Conservation (phyloP, 768 basidiomycete genomes). For the Serendipita sp. region DNA sequence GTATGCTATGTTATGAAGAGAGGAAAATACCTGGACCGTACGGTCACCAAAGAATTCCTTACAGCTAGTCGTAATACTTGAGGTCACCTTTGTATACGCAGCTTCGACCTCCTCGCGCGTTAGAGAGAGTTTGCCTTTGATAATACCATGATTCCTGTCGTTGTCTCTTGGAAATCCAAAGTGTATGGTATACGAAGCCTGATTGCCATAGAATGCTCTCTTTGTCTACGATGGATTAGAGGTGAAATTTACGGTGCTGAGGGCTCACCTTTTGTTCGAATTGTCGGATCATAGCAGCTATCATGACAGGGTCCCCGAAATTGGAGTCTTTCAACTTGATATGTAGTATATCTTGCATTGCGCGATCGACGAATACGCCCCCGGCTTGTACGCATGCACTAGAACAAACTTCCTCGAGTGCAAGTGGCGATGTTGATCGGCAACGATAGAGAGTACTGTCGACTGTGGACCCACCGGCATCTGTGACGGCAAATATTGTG, state of each 20-base stretch:
- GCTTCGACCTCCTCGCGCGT: not conserved
- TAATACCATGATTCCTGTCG: not conserved
- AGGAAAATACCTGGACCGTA: not conserved
- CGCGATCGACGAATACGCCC: not conserved
- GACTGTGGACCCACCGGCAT: slow-evolving; percentile 3
- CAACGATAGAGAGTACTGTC: slow-evolving; percentile 7
- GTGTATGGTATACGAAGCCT: not conserved
- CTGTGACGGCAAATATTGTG: not conserved
- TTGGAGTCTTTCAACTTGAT: slow-evolving; percentile 2
- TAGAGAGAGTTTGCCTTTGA: not conserved
- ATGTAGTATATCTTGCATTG: not conserved
- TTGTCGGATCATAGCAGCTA: not conserved
- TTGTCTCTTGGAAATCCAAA: slow-evolving; percentile 6
- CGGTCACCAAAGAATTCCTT: not conserved
- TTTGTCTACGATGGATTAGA: slow-evolving; percentile 2
- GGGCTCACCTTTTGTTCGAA: not conserved
- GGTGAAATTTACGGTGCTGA: not conserved
- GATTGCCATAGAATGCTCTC: slow-evolving; percentile 1
- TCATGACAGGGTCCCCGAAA: not conserved
- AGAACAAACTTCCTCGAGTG: too few species aligned
- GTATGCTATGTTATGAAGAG: not conserved
- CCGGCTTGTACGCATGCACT: not conserved
- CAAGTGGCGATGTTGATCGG: not conserved
- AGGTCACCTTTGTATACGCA: not conserved
- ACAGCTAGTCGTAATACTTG: not conserved